These are phyloP conservation scores for Claviceps fusiformis DNA, from an alignment of 2,329 filamentous ascomycete species.

Conservation along the genomic window DNA sequence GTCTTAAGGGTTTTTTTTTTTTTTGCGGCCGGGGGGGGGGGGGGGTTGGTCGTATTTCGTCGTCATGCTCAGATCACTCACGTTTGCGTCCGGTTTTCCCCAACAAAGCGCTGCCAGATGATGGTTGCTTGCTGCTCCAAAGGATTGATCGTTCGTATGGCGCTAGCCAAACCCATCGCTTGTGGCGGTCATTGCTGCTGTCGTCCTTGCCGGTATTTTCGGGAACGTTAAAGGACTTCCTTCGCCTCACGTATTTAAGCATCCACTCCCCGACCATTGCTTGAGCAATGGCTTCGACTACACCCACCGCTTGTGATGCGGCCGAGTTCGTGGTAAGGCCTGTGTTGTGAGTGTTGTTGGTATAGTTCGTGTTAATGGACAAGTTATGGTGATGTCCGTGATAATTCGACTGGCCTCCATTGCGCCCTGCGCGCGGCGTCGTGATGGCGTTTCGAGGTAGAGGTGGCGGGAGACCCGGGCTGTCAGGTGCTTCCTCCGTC, in stretches of 20 bases:
- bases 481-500: slow-evolving; percentile 54
- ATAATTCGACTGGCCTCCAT: slow-evolving; percentile 27
- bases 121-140: slow-evolving; percentile 97
- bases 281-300: slow-evolving; percentile 93
- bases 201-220: slow-evolving; percentile 56
- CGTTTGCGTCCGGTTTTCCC: slow-evolving; percentile 90
- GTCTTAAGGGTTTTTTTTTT: too few species aligned
- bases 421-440: slow-evolving; percentile 34
- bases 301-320: slow-evolving; percentile 54
- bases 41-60: too few species aligned
- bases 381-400: slow-evolving; percentile 40
- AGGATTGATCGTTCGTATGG: slow-evolving; percentile 93
- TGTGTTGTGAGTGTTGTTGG: slow-evolving; percentile 34
- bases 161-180: slow-evolving; percentile 96
- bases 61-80: slow-evolving; percentile 36
- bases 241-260: slow-evolving; percentile 77
- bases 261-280: slow-evolving; percentile 98
- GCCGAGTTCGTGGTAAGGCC: slow-evolving; percentile 35
- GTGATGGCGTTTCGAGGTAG: slow-evolving; percentile 61
- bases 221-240: slow-evolving; percentile 78
- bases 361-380: slow-evolving; percentile 36
- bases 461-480: slow-evolving; percentile 52
- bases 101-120: slow-evolving; percentile 71
- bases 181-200: slow-evolving; percentile 69
- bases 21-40: too few species aligned